These are phyloP conservation scores for Akebia trifoliata DNA, from an alignment of 164 flowering plant genomes.

Conservation along the genomic window DNA sequence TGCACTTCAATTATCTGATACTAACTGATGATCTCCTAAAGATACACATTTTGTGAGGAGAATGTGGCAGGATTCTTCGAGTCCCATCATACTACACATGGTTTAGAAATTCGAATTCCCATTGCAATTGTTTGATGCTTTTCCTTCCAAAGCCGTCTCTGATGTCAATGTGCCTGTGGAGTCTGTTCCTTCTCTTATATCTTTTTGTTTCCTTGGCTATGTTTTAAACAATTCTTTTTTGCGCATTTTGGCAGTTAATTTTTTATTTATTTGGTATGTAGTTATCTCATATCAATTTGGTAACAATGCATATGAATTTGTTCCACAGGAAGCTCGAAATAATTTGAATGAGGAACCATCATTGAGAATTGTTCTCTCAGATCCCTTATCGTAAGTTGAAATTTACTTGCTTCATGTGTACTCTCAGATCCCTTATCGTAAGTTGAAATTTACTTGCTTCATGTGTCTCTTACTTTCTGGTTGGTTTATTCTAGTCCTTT, in stretches of 20 bases:
- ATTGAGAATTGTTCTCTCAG: conserved; percentile 85
- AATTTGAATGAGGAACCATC: conserved; percentile 58
- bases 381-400: conserved; percentile 83
- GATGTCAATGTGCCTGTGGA: not conserved
- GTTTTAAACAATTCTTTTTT: not conserved
- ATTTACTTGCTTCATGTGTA: conserved; percentile 24
- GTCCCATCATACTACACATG: too few relatives aligned
- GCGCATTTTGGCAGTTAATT: not conserved
- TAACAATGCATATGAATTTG: conserved; percentile 2
- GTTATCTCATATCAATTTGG: not conserved
- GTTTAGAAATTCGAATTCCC: too few relatives aligned
- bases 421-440: conserved; percentile 94
- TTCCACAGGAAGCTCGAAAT: conserved; percentile 50
- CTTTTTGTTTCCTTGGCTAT: not conserved
- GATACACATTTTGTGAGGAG: too few relatives aligned
- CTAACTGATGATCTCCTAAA: not conserved
- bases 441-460: conserved; percentile 31
- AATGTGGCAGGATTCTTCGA: too few relatives aligned
- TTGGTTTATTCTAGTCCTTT: not conserved
- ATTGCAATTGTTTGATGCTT: too few relatives aligned
- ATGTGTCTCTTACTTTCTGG: not conserved
- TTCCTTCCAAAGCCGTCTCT: too few relatives aligned
- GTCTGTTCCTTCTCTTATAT: not conserved
- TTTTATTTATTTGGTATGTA: not conserved
- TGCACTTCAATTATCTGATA: not conserved